These are phyloP conservation scores for Globisporangium emineosum DNA, from an alignment of 352 stramenopile species.

Conservation along the genomic window DNA sequence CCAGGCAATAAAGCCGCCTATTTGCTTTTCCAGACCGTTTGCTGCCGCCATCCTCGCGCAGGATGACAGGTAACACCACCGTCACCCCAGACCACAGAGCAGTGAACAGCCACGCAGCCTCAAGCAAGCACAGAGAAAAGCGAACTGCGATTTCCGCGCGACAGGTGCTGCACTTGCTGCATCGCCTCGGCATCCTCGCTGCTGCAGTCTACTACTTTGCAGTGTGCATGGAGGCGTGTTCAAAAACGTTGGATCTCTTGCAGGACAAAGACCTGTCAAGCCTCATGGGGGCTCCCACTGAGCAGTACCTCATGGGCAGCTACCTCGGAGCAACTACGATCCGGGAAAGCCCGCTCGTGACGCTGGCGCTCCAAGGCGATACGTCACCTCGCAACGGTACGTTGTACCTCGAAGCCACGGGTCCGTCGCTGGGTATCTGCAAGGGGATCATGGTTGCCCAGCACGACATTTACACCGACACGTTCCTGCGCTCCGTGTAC, in stretches of 20 bases:
- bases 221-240: background rate
- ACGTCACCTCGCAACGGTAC: conserved; percentile 29
- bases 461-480: conserved; percentile 32
- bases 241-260: background rate
- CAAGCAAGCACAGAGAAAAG: background rate
- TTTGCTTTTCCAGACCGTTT: no score
- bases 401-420: conserved; percentile 32
- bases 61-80: no score
- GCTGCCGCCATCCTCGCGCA: no score
- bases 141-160: background rate
- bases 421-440: conserved; percentile 15
- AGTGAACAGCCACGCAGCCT: background rate
- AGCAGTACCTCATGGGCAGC: conserved; percentile 20
- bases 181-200: conserved; percentile 1
- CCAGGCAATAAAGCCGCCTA: no score
- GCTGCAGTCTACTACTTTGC: background rate
- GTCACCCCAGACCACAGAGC: background rate
- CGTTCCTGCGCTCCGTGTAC: conserved; percentile 30
- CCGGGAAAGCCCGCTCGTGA: conserved; percentile 30
- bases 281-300: conserved; percentile 15
- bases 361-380: conserved; percentile 17
- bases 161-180: conserved; percentile 4
- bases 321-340: conserved; percentile 32
- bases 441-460: background rate
- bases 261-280: conserved; percentile 16